Evolutionary conservation across 1,284 basidiomycete species (phyloP).

Genomic region (Microbotryomycetes sp.): DNA sequence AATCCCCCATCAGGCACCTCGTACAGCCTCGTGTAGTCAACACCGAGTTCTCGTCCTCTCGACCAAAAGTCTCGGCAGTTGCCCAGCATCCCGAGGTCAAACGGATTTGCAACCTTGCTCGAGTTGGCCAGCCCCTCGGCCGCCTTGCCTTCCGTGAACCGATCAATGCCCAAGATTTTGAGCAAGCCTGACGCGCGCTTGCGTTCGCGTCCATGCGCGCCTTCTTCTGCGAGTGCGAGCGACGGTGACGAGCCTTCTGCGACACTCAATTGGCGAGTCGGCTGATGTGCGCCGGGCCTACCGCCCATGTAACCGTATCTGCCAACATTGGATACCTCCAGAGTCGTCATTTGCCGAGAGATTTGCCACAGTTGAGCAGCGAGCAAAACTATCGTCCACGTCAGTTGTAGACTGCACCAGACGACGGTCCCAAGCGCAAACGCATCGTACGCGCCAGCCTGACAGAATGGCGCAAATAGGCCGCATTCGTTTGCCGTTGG

Average conservation of each 20-base stretch:
- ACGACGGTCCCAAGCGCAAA: slow-evolving; percentile 72
- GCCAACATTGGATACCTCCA: slow-evolving; percentile 91
- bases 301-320: slow-evolving; percentile 91
- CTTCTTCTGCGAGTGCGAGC: background rate
- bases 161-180: slow-evolving; percentile 81
- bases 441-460: slow-evolving; percentile 55
- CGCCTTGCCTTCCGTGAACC: slow-evolving; percentile 84
- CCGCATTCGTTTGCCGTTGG: slow-evolving; percentile 40
- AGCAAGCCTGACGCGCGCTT: slow-evolving; percentile 47
- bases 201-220: slow-evolving; percentile 6
- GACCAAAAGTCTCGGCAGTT: slow-evolving; percentile 98
- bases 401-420: slow-evolving; percentile 86
- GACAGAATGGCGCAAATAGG: slow-evolving; percentile 49
- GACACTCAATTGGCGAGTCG: background rate
- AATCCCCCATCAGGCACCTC: slow-evolving; percentile 57
- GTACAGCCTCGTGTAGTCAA: slow-evolving; percentile 83
- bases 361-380: slow-evolving; percentile 85
- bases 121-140: slow-evolving; percentile 61
- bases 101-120: slow-evolving; percentile 73
- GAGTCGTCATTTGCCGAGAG: slow-evolving; percentile 86
- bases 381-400: slow-evolving; percentile 85
- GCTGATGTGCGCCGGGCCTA: slow-evolving; percentile 6
- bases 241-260: slow-evolving; percentile 12
- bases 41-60: slow-evolving; percentile 68
- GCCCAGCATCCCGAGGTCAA: slow-evolving; percentile 70